phyloP scores from a whole-genome alignment of 495 filamentous ascomycete species.

The Bathelium albidoporum region DNA sequence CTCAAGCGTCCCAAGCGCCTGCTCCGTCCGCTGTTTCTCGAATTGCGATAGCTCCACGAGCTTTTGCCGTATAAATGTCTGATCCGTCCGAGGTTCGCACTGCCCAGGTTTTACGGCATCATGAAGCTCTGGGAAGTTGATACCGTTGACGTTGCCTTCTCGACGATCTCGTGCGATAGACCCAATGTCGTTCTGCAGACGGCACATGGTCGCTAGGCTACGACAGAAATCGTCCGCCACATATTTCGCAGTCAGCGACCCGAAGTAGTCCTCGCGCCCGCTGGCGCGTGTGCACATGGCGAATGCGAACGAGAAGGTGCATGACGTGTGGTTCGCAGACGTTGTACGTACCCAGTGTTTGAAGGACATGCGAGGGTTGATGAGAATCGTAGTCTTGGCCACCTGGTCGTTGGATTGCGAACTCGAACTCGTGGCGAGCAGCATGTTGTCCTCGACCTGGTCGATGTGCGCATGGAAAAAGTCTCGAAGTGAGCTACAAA shows the following conservation, averaged over 20 bases:
- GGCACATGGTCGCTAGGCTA: slow-evolving; percentile 30
- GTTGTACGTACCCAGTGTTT: slow-evolving; percentile 1
- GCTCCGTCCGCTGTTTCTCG: too few relatives aligned
- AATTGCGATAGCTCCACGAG: too few relatives aligned
- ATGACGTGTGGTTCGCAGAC: neutral
- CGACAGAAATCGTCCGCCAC: slow-evolving; percentile 19
- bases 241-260: slow-evolving; percentile 25
- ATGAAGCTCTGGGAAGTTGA: slow-evolving; percentile 3
- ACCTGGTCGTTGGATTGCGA: neutral
- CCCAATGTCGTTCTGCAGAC: slow-evolving; percentile 36
- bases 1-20: too few relatives aligned
- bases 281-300: neutral
- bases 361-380: neutral
- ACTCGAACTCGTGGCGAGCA: neutral
- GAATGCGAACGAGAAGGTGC: neutral
- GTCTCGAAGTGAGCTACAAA: slow-evolving; percentile 4
- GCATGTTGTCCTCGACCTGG: neutral
- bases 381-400: neutral
- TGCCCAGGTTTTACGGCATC: too few relatives aligned
- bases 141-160: slow-evolving; percentile 33
- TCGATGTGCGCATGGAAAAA: neutral
- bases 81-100: too few relatives aligned
- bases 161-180: slow-evolving; percentile 24
- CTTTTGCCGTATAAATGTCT: too few relatives aligned
- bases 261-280: neutral